Percentiles rank a stretch among this genome's conserved stretches.
Conservation (phyloP, 2,329 filamentous ascomycete species). For the Geosmithia putterillii region DNA sequence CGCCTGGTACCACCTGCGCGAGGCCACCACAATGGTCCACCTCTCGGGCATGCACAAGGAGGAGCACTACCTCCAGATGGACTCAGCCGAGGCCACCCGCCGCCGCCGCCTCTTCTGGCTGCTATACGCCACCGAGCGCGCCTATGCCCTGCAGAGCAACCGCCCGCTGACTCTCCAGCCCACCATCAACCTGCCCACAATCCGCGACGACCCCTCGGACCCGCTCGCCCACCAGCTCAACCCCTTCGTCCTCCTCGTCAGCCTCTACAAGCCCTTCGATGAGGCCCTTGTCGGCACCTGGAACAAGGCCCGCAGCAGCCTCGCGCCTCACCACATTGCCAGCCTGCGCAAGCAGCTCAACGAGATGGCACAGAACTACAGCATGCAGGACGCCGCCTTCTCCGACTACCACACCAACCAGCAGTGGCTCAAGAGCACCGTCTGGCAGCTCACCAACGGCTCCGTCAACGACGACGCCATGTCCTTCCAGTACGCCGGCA, state of each 20-base stretch:
- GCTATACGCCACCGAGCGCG: constrained; percentile 56
- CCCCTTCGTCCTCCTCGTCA: constrained; percentile 47
- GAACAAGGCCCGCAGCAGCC: constrained; percentile 51
- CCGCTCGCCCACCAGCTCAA: constrained; percentile 38
- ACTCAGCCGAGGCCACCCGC: constrained; percentile 47
- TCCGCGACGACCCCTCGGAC: constrained; percentile 48
- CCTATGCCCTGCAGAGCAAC: constrained; percentile 59
- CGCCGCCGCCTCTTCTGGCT: constrained; percentile 62
- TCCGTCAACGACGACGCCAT: constrained; percentile 35
- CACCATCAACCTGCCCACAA: constrained; percentile 52
- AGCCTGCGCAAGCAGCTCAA: constrained; percentile 50
- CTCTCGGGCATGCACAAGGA: constrained; percentile 50
- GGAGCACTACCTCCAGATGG: constrained; percentile 47
- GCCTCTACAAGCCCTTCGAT: constrained; percentile 54
- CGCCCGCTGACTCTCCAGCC: constrained; percentile 59
- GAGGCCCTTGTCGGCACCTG: constrained; percentile 50
- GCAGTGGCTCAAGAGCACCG: constrained; percentile 51
- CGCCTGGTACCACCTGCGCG: constrained; percentile 69
- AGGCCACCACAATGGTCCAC: constrained; percentile 59
- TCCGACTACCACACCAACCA: constrained; percentile 46
- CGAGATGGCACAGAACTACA: constrained; percentile 38
- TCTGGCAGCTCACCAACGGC: constrained; percentile 50
- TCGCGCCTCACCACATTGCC: constrained; percentile 42
- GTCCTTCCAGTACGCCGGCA: constrained; percentile 43
- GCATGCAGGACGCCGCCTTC: constrained; percentile 40